Conservation (phyloP, 345 rosid species). For the Rhizophora mangle region DNA sequence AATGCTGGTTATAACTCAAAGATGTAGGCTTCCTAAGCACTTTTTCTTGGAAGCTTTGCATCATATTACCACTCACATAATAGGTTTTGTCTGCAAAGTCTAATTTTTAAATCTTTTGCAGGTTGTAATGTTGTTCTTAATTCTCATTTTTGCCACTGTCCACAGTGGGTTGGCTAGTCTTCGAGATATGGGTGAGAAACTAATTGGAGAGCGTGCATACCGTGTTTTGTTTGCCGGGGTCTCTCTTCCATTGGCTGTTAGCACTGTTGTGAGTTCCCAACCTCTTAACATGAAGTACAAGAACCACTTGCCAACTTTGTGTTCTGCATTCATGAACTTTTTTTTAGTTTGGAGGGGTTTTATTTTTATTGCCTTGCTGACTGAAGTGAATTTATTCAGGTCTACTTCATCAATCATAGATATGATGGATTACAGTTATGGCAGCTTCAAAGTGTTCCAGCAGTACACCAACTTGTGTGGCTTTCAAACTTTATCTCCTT, state of each 20-base stretch:
- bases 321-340: not conserved
- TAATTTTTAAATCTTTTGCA: conserved; percentile 30
- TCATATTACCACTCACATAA: not conserved
- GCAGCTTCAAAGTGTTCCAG: conserved; percentile 68
- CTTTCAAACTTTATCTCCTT: conserved; percentile 74
- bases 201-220: conserved; percentile 75
- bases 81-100: not conserved
- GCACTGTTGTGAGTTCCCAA: conserved; percentile 66
- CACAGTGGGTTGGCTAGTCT: conserved; percentile 95
- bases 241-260: conserved; percentile 86
- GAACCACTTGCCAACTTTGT: not conserved
- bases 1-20: too few species aligned
- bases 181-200: conserved; percentile 64
- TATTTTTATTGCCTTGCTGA: not conserved
- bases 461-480: conserved; percentile 76
- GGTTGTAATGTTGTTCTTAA: conserved; percentile 76
- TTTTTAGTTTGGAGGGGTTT: conserved; percentile 5
- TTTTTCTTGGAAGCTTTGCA: not conserved
- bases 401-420: conserved; percentile 90
- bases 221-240: conserved; percentile 80
- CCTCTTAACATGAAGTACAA: not conserved
- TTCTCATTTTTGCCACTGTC: conserved; percentile 61
- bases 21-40: not conserved
- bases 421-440: conserved; percentile 85
- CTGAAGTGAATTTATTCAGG: conserved; percentile 46